Evolutionary conservation across 352 stramenopile genomes (phyloP), one percentile per base, ranked within the genome.

Genomic region (Phytophthora brassicae): DNA sequence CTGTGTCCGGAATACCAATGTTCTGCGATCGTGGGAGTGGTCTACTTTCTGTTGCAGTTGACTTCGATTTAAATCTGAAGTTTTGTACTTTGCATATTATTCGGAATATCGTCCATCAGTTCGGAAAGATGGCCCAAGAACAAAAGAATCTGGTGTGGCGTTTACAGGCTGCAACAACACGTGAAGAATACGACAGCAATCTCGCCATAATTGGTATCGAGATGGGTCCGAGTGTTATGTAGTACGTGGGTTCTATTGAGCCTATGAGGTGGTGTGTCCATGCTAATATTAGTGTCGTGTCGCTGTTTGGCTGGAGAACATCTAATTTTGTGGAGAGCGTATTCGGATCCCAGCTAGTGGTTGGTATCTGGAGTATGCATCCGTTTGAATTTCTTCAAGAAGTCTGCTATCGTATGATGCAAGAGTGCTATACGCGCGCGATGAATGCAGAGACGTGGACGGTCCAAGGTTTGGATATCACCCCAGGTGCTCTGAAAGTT

Each of bases 251-350:
- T 33, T 35, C 5, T n/a, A 62, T 62, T 19, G 23, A 45, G 9
- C 43, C 44, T 6, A 11, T 55, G 0, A 22, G 36, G 8, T 56
- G 44, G 55, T 55, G 55, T 17, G 43, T 62, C 4, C n/a, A 43
- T 14, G 44, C 55, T 4, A 62, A 50, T 31, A 28, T 62, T 33
- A 44, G 44, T 14, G 13, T 47, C 8, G 28, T n/a, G 4, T 17
- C 44, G 0, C n/a, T 62, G 9, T 62, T 48, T 17, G 55, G 44
- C 0, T 50, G 44, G 54, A 28, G 54, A 24, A 62, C 54, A 2
- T 55, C 54, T 2, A 62, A 62, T 23, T 49, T 62, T 16, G 44
- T 55, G 4, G 44, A 62, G 39, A 38, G 31, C 11, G 31, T 38
- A 2, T 38, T 38, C 42, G 44, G 33, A 14, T 41, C 43, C 11